These are phyloP conservation scores for Apiospora sp. DNA, from an alignment of 2,329 filamentous ascomycete species.

Conservation along the genomic window DNA sequence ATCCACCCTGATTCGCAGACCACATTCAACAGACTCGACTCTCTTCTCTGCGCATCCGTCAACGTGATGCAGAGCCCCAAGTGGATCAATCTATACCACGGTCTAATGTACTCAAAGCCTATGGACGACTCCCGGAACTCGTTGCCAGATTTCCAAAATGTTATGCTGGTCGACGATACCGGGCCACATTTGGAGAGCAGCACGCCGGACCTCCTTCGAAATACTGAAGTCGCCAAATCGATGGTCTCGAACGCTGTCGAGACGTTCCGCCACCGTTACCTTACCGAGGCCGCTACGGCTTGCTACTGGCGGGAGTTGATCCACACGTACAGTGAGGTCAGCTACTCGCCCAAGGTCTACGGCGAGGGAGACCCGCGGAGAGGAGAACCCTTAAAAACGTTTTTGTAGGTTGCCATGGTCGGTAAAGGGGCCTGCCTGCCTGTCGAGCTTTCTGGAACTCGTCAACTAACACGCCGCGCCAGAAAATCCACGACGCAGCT, in stretches of 20 bases:
- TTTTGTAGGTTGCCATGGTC: background rate
- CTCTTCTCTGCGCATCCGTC: slow-evolving; percentile 15
- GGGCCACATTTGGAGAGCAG: background rate
- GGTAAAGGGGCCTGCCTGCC: background rate
- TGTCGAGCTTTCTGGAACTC: background rate
- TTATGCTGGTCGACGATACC: slow-evolving; percentile 3
- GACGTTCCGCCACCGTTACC: slow-evolving; percentile 23
- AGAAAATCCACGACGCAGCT: background rate
- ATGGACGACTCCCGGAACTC: background rate
- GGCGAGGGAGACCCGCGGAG: background rate
- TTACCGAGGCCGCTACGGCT: slow-evolving; percentile 13
- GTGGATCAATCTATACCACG: slow-evolving; percentile 18
- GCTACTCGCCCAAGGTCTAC: slow-evolving; percentile 2
- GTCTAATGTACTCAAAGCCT: slow-evolving; percentile 17
- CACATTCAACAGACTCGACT: slow-evolving; percentile 2
- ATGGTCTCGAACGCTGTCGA: slow-evolving; percentile 14
- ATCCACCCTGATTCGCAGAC: background rate
- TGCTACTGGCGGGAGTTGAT: slow-evolving; percentile 22
- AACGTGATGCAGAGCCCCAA: slow-evolving; percentile 6
- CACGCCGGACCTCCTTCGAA: background rate
- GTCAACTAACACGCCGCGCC: background rate
- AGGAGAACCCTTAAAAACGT: background rate
- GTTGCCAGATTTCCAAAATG: background rate
- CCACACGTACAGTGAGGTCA: slow-evolving; percentile 1
- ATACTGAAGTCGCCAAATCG: background rate